Base-by-base conservation (phyloP, 2,329 filamentous ascomycete species). In the Nannizzia gypsea region DNA sequence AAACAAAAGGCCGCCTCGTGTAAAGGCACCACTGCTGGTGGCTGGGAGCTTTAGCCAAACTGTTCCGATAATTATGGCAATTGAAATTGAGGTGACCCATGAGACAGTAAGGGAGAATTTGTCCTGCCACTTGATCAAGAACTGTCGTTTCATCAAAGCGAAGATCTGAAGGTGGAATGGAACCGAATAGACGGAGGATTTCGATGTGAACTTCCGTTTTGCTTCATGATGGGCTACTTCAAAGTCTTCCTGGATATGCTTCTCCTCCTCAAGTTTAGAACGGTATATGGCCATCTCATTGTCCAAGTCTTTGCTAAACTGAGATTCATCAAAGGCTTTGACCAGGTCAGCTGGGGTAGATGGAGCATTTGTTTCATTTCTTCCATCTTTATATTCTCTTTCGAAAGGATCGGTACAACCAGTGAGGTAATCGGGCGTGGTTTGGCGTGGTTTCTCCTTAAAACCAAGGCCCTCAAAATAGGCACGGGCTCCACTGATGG, bases 341-440 rank as follows among this genome's bases (percentile, higher is more conserved):
- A 76, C 86, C 64, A 90, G 89, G 8, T 89, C 86, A 57, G 88
- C 85, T 0, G 87, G 78, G 0, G 86, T 89, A 2, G 84, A 79
- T 0, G 87, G 87, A 0, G 86, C 82, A 55, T 64, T 63, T 3
- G 59, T 31, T 17, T 31, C 59, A 55, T 60, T 60, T 65, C 82
- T 78, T 0, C 88, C 89, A 0, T 82, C 73, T 38, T 85, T 82
- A 69, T 90, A 93, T 56, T 87, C 83, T 42, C 90, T 82, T 72
- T 95, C 89, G 64, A 88, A 91, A n/a, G 87, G 82, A 68, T 92
- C 88, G 1, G 89, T 93, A 70, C 87, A 90, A 46, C 86, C 87
- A 0, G 88, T 92, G 9, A 93, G 77, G 66, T 90, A 93, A 69
- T 93, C 89, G 0, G 88, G 86, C 0, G 86, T 90, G 0, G 89